Base-by-base conservation (phyloP, 2,329 filamentous ascomycete species). In the Xylaria sp. region DNA sequence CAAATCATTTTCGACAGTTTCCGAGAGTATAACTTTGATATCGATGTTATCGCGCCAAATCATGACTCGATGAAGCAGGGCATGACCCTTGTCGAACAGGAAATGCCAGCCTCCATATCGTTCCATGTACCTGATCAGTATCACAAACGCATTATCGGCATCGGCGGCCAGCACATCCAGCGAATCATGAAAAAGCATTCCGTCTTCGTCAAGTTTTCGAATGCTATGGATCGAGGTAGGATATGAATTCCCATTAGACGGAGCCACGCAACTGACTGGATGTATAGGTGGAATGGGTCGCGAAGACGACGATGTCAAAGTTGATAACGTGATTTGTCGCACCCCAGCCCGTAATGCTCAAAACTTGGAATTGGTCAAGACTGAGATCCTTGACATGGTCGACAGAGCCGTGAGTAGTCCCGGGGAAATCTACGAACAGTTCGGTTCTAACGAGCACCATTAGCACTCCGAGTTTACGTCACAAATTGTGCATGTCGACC, bases 181-280 rank as follows among this genome's bases (percentile, higher is more conserved):
- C 93, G 95, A 65, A 98, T 99, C 84, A 99, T 99, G 96, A 98
- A 99, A 86, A 98, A 98, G 83, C 97, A 99, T 82, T 98, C 96
- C 0, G 96, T 99, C 74, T 99, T 99, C 76, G 96, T 99, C 84
- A 99, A 99, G 80, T 99, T 99, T 78, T 97, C 94, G 73, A 99
- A 99, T 76, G 96, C 96, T 18, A 98, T 98, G 94, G 96, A 99
- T 79, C 91, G 96, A 78, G 96, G 94, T 84, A 76, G 44, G 73
- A 65, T 48, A 15, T 55, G n/a, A 10, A 34, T 39, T 13, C 18
- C 23, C 12, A 46, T 50, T 41, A 8, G 65, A 5, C 28, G 34
- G 37, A 13, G 34, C 3, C 28, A 57, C 23, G 59, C 41, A n/a
- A 15, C 63, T 69, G 18, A 72, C 61, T 41, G n/a, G 31, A 37